Percentiles rank a stretch among this genome's conserved stretches.
Evolutionary conservation across 2,329 filamentous ascomycete genomes (phyloP).

Genomic region (Ascomycota sp.): DNA sequence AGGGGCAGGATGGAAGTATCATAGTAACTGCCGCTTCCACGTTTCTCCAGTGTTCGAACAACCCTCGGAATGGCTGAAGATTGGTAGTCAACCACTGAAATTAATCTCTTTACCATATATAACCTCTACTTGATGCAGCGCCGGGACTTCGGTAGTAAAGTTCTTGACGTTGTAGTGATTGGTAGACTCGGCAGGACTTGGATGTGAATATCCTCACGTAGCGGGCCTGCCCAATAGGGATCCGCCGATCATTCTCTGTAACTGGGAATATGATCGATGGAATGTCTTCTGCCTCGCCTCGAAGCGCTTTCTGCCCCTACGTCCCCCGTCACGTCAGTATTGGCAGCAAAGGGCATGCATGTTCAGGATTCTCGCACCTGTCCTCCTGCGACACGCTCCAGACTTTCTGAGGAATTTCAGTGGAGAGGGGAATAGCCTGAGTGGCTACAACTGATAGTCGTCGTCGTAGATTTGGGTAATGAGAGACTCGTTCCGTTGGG

Average conservation of each 20-base stretch:
- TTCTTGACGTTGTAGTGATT: background rate
- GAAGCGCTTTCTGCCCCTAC: background rate
- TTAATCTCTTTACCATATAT: background rate
- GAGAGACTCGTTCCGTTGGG: background rate
- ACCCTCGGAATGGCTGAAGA: background rate
- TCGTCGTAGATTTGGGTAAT: background rate
- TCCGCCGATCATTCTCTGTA: background rate
- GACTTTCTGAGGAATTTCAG: background rate
- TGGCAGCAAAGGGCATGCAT: background rate
- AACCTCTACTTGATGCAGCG: background rate
- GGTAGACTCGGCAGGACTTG: background rate
- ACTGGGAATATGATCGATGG: background rate
- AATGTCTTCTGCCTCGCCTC: background rate
- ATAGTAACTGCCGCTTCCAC: background rate
- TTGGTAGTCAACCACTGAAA: background rate
- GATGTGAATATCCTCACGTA: background rate
- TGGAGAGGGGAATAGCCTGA: background rate
- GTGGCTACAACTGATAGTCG: background rate
- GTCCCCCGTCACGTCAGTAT: background rate
- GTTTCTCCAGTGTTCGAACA: background rate
- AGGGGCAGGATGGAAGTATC: background rate
- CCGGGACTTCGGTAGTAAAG: background rate
- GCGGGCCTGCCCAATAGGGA: background rate
- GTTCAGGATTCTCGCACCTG: background rate
- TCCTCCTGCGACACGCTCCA: background rate